Evolutionary conservation across 345 rosid genomes (phyloP), one percentile per base, ranked within the genome.

Genomic region (Aurinia saxatilis): DNA sequence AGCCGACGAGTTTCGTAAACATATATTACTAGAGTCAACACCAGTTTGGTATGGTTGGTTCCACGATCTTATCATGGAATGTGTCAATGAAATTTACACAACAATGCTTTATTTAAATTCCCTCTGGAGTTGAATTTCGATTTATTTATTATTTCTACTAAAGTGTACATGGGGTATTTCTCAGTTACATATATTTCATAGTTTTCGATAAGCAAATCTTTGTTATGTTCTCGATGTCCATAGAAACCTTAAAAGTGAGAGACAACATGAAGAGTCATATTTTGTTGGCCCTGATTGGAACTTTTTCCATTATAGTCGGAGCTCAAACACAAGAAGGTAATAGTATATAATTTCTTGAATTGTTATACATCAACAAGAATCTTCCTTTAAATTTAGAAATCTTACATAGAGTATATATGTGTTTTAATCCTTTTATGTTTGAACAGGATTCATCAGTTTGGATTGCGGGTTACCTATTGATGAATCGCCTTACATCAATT

Each of bases 361-460:
- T 13, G 34, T 13, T 34, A 45, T n/a, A 30, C 3, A 29, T 3
- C 7, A 30, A 12, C 30, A 42, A 31, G 4, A 7, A 18, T 31
- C 18, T 59, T 39, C 11, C 21, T 15, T 51, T 51, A 23, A 47
- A 14, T 37, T 15, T 10, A 10, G 13, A n/a, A 27, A 13, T 17
- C 19, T 55, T 19, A 8, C 19, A 56, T 23, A 11, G n/a, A 17
- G 5, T 7, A 9, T 30, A 5, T 13, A 13, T n/a, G n/a, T 10
- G 13, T 5, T 14, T 13, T 47, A 11, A 19, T 2, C 0, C 6
- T 13, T 23, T 13, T 29, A 2, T 38, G 34, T 19, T 17, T 55
- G 17, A 14, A 39, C 66, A 78, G 85, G 79, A 12, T 78, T 78
- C 61, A 71, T 78, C 12, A 81, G 83, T 56, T 66, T 79, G 46